Conservation (phyloP, 352 stramenopile species). For the Phytophthora citrophthora region DNA sequence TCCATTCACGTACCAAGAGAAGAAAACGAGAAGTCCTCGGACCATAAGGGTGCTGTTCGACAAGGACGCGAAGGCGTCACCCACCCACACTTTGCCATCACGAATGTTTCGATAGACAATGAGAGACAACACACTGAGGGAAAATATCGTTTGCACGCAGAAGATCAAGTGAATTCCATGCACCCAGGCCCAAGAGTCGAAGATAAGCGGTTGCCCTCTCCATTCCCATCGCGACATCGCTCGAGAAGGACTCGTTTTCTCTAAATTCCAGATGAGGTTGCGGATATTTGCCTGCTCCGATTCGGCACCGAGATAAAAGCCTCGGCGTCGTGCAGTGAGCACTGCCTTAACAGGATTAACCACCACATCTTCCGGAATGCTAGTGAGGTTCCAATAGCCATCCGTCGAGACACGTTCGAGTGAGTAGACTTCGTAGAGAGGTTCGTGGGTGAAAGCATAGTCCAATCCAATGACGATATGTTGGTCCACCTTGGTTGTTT, state of each 20-base stretch:
- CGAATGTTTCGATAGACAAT: constrained; percentile 42
- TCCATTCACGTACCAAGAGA: constrained; percentile 48
- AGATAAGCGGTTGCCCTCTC: constrained; percentile 23
- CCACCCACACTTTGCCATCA: constrained; percentile 45
- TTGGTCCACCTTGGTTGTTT: constrained; percentile 20
- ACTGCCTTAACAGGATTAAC: constrained; percentile 36
- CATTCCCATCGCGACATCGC: constrained; percentile 41
- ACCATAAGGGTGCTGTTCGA: constrained; percentile 44
- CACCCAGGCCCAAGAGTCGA: constrained; percentile 60
- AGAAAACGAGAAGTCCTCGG: constrained; percentile 39
- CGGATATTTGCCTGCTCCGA: constrained; percentile 56
- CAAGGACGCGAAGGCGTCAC: constrained; percentile 46
- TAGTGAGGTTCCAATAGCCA: constrained; percentile 42
- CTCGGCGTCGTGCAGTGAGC: constrained; percentile 31
- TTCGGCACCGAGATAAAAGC: constrained; percentile 46
- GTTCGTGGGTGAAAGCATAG: constrained; percentile 41
- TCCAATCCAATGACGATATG: constrained; percentile 35
- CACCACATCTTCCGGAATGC: constrained; percentile 21
- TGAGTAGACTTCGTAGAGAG: constrained; percentile 39
- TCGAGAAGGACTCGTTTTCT: constrained; percentile 10
- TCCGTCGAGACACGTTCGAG: constrained; percentile 25
- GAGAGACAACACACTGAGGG: constrained; percentile 38
- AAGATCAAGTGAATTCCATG: constrained; percentile 53
- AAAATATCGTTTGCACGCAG: constrained; percentile 38
- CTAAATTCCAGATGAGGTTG: constrained; percentile 39